Evolutionary conservation across 2,329 filamentous ascomycete genomes (phyloP), one percentile per base, ranked within the genome.

Genomic region (Trichoderma sp.): DNA sequence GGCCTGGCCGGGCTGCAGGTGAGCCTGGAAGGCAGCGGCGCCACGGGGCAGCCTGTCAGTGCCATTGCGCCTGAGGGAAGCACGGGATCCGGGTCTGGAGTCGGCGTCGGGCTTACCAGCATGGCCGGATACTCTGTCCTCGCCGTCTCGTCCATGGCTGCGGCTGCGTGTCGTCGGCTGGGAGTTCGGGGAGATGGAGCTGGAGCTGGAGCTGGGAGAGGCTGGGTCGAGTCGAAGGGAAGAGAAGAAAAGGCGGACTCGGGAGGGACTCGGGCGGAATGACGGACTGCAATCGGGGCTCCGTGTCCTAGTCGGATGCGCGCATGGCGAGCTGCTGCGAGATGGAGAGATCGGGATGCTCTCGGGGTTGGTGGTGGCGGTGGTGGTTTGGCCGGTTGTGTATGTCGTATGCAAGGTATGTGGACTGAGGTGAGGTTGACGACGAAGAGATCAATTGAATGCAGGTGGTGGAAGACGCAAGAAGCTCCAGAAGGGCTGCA

Each of bases 121-220:
- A 98, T 89, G 72, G 88, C 89, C 78, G 94, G 93, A 83, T 98
- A 98, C 79, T 97, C 94, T 78, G 90, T 85, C 79, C 93, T 88
- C 76, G 91, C 89, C 74, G 94, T 85, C 74, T 89, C 64, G n/a
- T 66, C 65, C 65, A 67, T 67, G 61, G 34, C 30, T 39, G 34
- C 34, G 34, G 34, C 34, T 39, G 50, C 45, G 21, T 19, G 41
- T 26, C 51, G 41, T 26, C 52, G 41, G 28, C 17, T 34, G 51
- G 43, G 28, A 7, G 26, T 30, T 17, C 30, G 15, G 41, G 26
- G 54, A 28, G n/a, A 48, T 24, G 14, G 39, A 41, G 24, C 24
- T 54, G 41, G n/a, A 50, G n/a, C 12, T 44, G 7, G 21, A 21
- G 48, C 6, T 39, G 17, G 19, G 5, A n/a, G 50, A 52, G 15